Conservation (phyloP, 2,329 filamentous ascomycete species). For the Polytolypa hystricis region DNA sequence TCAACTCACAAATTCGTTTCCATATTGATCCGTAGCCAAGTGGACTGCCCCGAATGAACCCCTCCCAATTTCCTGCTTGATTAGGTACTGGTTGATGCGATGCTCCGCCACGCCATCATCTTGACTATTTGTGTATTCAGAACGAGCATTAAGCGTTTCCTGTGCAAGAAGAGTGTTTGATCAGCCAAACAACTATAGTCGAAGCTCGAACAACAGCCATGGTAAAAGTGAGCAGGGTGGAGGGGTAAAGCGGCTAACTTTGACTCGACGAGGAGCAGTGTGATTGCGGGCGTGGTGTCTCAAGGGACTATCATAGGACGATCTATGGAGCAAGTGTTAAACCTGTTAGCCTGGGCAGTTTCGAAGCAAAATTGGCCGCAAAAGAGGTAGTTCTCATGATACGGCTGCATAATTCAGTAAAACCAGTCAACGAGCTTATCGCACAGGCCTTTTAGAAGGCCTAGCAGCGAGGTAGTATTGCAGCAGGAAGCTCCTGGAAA, state of each 20-base stretch:
- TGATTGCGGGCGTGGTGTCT: constrained; percentile 45
- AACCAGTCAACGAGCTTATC: no score
- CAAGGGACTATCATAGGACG: constrained; percentile 11
- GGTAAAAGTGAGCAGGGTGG: constrained; percentile 6
- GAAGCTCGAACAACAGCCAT: background rate
- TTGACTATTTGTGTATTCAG: constrained; percentile 76
- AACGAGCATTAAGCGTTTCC: constrained; percentile 86
- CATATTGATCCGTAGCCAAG: constrained; percentile 78
- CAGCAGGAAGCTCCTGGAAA: no score
- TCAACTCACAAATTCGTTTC: constrained; percentile 72
- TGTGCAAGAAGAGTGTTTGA: constrained; percentile 7
- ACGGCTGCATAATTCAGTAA: no score
- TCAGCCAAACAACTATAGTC: background rate
- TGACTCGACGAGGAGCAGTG: constrained; percentile 51
- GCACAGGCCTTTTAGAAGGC: no score
- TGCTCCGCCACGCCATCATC: constrained; percentile 71
- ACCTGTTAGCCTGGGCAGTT: no score
- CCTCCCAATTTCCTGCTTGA: constrained; percentile 90
- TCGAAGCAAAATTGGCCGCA: no score
- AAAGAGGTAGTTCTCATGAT: no score
- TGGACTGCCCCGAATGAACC: constrained; percentile 94
- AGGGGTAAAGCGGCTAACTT: constrained; percentile 45
- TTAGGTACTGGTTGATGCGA: constrained; percentile 87
- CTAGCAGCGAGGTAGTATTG: no score
- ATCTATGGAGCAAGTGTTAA: constrained; percentile 7